These are phyloP conservation scores for Citeromyces hawaiiensis DNA, from an alignment of 1,139 yeast species.

Conservation along the genomic window DNA sequence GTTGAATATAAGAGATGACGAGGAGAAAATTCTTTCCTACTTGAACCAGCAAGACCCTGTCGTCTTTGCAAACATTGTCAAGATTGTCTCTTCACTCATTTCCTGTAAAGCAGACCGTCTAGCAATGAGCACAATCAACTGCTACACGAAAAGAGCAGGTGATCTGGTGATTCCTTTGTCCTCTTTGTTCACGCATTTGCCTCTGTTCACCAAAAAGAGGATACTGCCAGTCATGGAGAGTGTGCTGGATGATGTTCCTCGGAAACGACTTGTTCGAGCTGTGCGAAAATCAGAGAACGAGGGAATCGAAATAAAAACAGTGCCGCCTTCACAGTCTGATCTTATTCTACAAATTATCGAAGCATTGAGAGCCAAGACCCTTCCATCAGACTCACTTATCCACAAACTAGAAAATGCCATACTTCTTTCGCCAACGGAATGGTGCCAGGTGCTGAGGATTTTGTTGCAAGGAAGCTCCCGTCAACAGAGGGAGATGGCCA, in stretches of 20 bases:
- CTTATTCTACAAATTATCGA: conserved; percentile 8
- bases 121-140: conserved; percentile 10
- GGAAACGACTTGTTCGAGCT: conserved; percentile 6
- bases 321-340: conserved; percentile 11
- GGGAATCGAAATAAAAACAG: conserved; percentile 6
- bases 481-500: neutral
- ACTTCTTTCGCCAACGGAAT: neutral
- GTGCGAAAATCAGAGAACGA: conserved; percentile 8
- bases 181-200: conserved; percentile 6
- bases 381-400: neutral
- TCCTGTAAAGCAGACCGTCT: conserved; percentile 7
- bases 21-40: conserved; percentile 11
- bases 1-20: conserved; percentile 10
- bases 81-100: conserved; percentile 6
- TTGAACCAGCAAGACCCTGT: conserved; percentile 15
- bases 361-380: conserved; percentile 3
- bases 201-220: conserved; percentile 12
- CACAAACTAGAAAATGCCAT: conserved; percentile 3
- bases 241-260: conserved; percentile 3
- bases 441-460: neutral
- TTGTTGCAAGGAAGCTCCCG: neutral
- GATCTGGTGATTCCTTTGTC: conserved; percentile 9
- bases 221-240: conserved; percentile 8
- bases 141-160: conserved; percentile 10
- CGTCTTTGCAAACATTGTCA: conserved; percentile 10